phyloP scores from a whole-genome alignment of 768 basidiomycete genomes.

The Naganishia friedmannii region DNA sequence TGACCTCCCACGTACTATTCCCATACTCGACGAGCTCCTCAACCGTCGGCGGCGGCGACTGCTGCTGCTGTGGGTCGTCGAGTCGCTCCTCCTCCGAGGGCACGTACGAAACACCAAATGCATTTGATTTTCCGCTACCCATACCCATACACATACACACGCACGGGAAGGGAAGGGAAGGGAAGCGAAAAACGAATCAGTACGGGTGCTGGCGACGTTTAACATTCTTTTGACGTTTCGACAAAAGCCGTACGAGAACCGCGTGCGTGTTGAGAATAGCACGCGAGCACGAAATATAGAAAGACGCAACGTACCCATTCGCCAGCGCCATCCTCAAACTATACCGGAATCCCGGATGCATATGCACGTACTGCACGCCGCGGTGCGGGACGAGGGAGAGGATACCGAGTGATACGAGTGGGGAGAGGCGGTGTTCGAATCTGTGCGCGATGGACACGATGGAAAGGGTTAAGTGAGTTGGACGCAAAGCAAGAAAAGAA shows the following conservation, averaged over 20 bases:
- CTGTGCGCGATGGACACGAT: background rate
- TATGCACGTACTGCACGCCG: slow-evolving; percentile 36
- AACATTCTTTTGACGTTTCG: no score
- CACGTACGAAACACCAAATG: slow-evolving; percentile 47
- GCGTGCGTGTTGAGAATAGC: no score
- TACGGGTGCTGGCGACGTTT: no score
- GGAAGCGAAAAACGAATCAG: no score
- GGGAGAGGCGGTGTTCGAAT: background rate
- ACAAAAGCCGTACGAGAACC: no score
- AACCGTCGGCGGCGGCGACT: slow-evolving; percentile 28
- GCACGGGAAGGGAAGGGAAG: no score
- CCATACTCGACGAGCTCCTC: slow-evolving; percentile 42
- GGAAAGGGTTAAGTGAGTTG: background rate
- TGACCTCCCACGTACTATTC: slow-evolving; percentile 47
- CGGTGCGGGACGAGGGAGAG: slow-evolving; percentile 32
- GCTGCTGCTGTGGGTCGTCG: slow-evolving; percentile 23
- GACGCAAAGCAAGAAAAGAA: no score
- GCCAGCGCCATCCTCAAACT: slow-evolving; percentile 48
- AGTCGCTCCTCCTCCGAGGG: background rate
- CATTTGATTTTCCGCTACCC: slow-evolving; percentile 11
- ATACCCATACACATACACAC: background rate
- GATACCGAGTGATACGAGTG: slow-evolving; percentile 38
- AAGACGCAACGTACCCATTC: slow-evolving; percentile 40
- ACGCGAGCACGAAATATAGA: background rate
- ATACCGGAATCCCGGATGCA: slow-evolving; percentile 41